Evolutionary conservation across 169 alveolate species (phyloP).

Genomic region (Cyclospora cayetanensis): DNA sequence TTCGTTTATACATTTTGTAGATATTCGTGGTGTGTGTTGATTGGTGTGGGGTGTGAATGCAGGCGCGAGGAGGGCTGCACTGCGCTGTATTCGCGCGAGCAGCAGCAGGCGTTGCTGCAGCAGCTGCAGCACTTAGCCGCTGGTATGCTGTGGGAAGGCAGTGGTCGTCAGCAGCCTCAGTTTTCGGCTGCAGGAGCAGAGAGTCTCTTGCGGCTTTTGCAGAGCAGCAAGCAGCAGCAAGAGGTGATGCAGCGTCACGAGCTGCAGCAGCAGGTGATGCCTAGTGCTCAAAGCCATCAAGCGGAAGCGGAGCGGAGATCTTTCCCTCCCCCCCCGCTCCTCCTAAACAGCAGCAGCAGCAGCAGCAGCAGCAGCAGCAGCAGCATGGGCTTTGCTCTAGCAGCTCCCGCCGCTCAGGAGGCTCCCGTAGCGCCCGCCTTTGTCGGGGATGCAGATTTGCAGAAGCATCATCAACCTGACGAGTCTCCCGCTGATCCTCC

Average conservation of each 20-base stretch:
- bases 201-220: not conserved
- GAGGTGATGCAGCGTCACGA: not conserved
- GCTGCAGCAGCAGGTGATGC: not conserved
- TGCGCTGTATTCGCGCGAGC: too few species aligned
- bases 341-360: slow-evolving; percentile 18
- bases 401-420: too few species aligned
- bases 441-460: too few species aligned
- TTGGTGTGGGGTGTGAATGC: not conserved
- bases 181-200: not conserved
- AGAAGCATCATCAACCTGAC: not conserved
- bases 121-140: not conserved
- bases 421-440: too few species aligned
- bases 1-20: not conserved
- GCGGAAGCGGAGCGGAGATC: not conserved
- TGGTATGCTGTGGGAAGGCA: not conserved
- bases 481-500: not conserved
- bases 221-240: slow-evolving; percentile 2
- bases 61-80: not conserved
- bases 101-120: not conserved
- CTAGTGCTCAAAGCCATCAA: not conserved
- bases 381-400: too few species aligned
- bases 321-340: too few species aligned
- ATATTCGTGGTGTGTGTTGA: not conserved
- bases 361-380: slow-evolving; percentile 2
- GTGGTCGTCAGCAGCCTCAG: not conserved